A percentile compares a stretch with the other conserved stretches of the same genome.
These are phyloP conservation scores for Xylaria polymorpha DNA, from an alignment of 2,329 filamentous ascomycete species.

Conservation along the genomic window DNA sequence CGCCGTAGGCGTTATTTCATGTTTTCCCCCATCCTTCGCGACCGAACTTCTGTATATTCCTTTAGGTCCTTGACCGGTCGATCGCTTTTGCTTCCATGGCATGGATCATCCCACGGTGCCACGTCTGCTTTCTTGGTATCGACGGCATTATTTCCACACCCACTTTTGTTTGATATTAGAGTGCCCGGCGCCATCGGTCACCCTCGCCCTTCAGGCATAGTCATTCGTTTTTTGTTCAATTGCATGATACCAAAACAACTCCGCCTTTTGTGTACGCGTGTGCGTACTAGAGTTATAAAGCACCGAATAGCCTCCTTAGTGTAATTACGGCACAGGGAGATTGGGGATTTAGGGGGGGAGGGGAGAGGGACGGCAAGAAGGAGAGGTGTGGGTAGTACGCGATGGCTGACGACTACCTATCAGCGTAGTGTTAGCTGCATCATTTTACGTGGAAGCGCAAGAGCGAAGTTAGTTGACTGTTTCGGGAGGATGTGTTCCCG, in stretches of 20 bases:
- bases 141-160: background rate
- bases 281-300: slow-evolving; percentile 11
- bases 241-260: slow-evolving; percentile 38
- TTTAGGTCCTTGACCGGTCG: slow-evolving; percentile 15
- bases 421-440: slow-evolving; percentile 1
- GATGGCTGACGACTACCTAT: slow-evolving; percentile 5
- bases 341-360: background rate
- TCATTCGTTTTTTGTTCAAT: slow-evolving; percentile 31
- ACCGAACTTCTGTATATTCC: slow-evolving; percentile 32
- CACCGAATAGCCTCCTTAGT: slow-evolving; percentile 5
- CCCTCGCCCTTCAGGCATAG: slow-evolving; percentile 20
- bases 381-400: background rate
- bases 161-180: slow-evolving; percentile 21
- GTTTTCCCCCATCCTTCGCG: slow-evolving; percentile 11
- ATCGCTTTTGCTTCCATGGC: background rate
- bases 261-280: background rate
- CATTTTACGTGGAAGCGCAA: background rate
- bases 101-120: background rate
- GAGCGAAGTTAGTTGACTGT: slow-evolving; percentile 11
- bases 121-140: slow-evolving; percentile 1
- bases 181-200: slow-evolving; percentile 35
- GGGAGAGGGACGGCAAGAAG: background rate
- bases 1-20: slow-evolving; percentile 23
- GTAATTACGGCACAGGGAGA: slow-evolving; percentile 8
- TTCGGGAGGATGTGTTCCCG: slow-evolving; percentile 9